These are phyloP conservation scores for Beauveria varroae DNA, from an alignment of 2,329 filamentous ascomycete genomes.

Conservation along the genomic window DNA sequence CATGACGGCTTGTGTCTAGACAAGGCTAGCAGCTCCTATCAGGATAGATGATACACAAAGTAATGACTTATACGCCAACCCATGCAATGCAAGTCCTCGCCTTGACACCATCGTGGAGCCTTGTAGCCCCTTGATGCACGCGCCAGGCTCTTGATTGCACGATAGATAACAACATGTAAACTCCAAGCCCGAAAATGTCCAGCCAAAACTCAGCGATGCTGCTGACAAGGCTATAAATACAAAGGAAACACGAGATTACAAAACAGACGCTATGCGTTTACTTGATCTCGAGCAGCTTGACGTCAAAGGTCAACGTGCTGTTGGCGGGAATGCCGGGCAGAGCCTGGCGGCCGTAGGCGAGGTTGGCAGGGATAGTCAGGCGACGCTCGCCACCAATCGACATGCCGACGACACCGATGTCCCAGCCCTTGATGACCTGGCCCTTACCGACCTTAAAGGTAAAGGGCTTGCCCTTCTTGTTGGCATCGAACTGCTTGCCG, in stretches of 20 bases:
- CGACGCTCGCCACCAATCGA: constrained; percentile 87
- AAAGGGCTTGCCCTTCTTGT: constrained; percentile 99
- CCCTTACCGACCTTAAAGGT: constrained; percentile 88
- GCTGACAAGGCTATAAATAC: constrained; percentile 13
- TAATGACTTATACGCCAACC: constrained; percentile 31
- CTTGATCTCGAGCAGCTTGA: constrained; percentile 80
- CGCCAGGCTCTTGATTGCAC: constrained; percentile 38
- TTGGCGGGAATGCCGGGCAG: constrained; percentile 83
- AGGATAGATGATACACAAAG: constrained; percentile 21
- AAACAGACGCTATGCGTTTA: constrained; percentile 35
- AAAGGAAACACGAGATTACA: constrained; percentile 11
- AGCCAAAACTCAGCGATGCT: not conserved
- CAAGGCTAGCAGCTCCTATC: constrained; percentile 4
- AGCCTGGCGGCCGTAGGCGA: constrained; percentile 82
- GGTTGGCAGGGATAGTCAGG: constrained; percentile 76
- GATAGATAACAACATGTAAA: constrained; percentile 28
- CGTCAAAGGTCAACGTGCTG: constrained; percentile 86
- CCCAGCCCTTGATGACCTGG: constrained; percentile 99
- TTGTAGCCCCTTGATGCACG: constrained; percentile 10
- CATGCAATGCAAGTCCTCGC: constrained; percentile 42
- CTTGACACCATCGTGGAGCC: constrained; percentile 31
- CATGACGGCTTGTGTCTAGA: not conserved
- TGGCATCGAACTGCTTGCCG: constrained; percentile 93
- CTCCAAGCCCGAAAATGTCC: constrained; percentile 15
- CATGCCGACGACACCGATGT: constrained; percentile 91